Evolutionary conservation across 768 basidiomycete genomes (phyloP), one percentile per base, ranked within the genome.

Genomic region (Boletales sp.): DNA sequence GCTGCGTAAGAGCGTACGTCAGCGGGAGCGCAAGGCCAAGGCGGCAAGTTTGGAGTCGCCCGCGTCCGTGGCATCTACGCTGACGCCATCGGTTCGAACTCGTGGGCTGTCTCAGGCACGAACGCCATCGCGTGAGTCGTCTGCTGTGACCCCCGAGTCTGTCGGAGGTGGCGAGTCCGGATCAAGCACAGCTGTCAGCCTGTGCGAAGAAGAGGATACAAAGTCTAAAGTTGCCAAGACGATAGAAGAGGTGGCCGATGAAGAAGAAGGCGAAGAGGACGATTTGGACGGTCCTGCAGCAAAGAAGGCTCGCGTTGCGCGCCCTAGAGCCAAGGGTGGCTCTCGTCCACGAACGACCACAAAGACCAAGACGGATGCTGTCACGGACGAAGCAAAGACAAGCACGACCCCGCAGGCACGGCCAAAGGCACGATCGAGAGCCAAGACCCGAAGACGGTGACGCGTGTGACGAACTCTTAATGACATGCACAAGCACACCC

Each of bases 181-280:
- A 13, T 69, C 68, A 8, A 67, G 66, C 47, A 67, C 68, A 6
- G 68, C 68, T 12, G 66, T 67, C 12, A 68, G 66, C 45, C 31
- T 68, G 38, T 67, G 55, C 31, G 66, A 56, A 5, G 67, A 65
- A 43, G 65, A 58, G 14, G 61, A 41, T 9, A 45, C 53, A 27
- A 67, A 58, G 31, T 41, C 51, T 48, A 65, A 68, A 51, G 38
- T 17, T 36, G 32, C 40, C 51, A 52, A 57, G 43, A 11, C 34
- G 3, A 52, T 45, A 10, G 62, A 52, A 18, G 55, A 55, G 19
- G 46, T 45, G 7, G 55, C 30, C 5, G 48, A 46, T 9, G 62
- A 50, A 1, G 55, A 48, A 14, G 62, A 46, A 43, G 61, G 15
- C 5, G 56, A 52, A 18, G 61, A 52, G 15, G 57, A 56, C 34